These are phyloP conservation scores for Senna siamea DNA, from an alignment of 306 rosid genomes.

Conservation along the genomic window DNA sequence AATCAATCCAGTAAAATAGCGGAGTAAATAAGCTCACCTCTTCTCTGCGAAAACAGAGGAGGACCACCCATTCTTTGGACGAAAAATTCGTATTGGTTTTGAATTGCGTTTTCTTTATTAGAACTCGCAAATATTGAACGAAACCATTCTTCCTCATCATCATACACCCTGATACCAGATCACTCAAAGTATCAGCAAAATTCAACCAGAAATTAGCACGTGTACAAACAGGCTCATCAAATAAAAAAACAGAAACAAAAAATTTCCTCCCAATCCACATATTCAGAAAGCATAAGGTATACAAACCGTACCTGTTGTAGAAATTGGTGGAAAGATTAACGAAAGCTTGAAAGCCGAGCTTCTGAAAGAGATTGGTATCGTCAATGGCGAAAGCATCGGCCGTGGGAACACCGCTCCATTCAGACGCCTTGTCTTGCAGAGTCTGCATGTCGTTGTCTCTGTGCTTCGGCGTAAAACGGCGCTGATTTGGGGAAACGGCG, in stretches of 20 bases:
- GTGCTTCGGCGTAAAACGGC: neutral
- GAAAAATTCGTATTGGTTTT: conserved; percentile 87
- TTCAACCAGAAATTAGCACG: neutral
- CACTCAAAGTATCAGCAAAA: neutral
- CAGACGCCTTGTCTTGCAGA: conserved; percentile 75
- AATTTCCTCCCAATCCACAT: neutral
- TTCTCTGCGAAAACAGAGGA: conserved; percentile 77
- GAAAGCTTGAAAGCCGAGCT: conserved; percentile 75
- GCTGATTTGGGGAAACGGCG: neutral
- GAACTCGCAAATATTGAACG: conserved; percentile 69
- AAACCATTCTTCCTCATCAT: conserved; percentile 86
- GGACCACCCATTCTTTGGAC: conserved; percentile 93
- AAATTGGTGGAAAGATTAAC: conserved; percentile 79
- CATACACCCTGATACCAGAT: conserved; percentile 62
- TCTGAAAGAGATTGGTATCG: conserved; percentile 63
- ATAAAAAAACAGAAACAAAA: neutral
- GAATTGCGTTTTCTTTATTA: conserved; percentile 73
- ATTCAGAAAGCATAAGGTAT: neutral
- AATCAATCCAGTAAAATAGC: neutral
- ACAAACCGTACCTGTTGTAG: conserved; percentile 63
- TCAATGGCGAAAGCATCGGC: conserved; percentile 76
- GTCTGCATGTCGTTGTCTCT: conserved; percentile 54
- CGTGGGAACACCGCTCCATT: conserved; percentile 76
- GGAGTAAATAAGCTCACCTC: conserved; percentile 48
- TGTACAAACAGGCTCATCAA: too few relatives aligned